Evolutionary conservation across 2,329 filamentous ascomycete species (phyloP).

Genomic region (Fusarium sp.): DNA sequence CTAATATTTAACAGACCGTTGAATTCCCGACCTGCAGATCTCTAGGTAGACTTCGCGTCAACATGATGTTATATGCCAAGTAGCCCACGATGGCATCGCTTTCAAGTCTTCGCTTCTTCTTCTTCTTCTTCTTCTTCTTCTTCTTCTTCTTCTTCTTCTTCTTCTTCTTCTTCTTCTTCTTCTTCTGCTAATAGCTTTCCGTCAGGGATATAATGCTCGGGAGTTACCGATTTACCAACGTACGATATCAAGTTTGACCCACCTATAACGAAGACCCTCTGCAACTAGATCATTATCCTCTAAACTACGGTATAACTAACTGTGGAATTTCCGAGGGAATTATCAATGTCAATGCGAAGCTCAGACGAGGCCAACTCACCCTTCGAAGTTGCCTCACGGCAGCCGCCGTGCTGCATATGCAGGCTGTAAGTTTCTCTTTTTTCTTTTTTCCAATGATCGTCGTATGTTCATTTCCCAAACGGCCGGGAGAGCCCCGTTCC

Average conservation of each 20-base stretch:
- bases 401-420: constrained; percentile 1
- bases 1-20: constrained; percentile 6
- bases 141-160: no score
- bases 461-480: constrained; percentile 14
- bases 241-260: constrained; percentile 10
- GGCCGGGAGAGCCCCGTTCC: not conserved
- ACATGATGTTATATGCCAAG: not conserved
- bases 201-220: not conserved
- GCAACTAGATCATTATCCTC: not conserved
- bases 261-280: not conserved
- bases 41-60: not conserved
- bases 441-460: not conserved
- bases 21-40: constrained; percentile 8
- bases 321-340: constrained; percentile 4
- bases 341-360: constrained; percentile 4
- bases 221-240: not conserved
- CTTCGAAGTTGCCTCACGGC: not conserved
- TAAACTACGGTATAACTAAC: not conserved
- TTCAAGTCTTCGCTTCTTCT: not conserved
- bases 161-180: no score
- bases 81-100: constrained; percentile 20
- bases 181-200: not conserved
- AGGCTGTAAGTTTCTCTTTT: not conserved
- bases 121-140: no score
- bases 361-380: constrained; percentile 2